Evolutionary conservation across 805 yeast species (phyloP).

Genomic region (Saturnispora serradocipensis): DNA sequence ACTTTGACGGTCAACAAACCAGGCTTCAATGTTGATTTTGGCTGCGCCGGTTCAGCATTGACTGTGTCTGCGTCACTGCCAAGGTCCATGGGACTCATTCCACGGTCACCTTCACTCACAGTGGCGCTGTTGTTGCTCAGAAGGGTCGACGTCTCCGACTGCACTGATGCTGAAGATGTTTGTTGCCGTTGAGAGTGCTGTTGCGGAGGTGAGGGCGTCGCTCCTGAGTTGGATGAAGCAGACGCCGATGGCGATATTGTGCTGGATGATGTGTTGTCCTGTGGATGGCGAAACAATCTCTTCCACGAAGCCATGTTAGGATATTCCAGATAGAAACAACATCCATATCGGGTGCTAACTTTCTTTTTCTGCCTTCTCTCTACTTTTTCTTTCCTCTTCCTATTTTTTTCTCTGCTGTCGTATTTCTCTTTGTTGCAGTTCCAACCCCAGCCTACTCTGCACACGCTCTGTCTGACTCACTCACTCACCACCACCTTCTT

Average conservation of each 20-base stretch:
- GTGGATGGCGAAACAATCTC: constrained; percentile 7
- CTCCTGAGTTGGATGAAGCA: neutral
- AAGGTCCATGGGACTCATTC: neutral
- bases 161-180: neutral
- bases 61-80: neutral
- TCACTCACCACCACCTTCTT: neutral
- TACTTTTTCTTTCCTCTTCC: neutral
- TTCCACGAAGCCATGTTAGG: constrained; percentile 3
- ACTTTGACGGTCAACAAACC: constrained; percentile 74
- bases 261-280: constrained; percentile 1
- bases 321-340: neutral
- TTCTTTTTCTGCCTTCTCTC: neutral
- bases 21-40: constrained; percentile 31
- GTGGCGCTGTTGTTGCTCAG: neutral
- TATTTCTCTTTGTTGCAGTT: neutral
- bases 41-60: neutral
- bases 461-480: neutral
- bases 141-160: neutral
- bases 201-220: neutral
- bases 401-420: neutral
- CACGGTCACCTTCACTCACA: neutral
- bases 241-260: neutral
- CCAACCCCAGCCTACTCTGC: neutral
- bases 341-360: neutral
- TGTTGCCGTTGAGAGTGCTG: neutral